Evolutionary conservation across 345 rosid species (phyloP), one percentile per base, ranked within the genome.

Genomic region (Mallotus nudiflorus): DNA sequence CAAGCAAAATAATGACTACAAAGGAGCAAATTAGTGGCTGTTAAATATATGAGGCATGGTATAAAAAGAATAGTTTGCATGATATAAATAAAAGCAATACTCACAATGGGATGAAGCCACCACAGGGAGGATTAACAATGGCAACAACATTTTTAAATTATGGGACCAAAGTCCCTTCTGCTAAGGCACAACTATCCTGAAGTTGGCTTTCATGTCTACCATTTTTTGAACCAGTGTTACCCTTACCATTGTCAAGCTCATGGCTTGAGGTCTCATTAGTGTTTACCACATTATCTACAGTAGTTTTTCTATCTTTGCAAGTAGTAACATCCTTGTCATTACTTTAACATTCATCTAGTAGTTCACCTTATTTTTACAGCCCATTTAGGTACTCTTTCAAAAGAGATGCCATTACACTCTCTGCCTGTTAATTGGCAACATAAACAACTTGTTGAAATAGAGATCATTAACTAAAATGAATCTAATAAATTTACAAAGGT

Each of bases 61-160:
- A 5, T 0, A 4, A 39, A n/a, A 6, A 56, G 15, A 42, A 40
- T 3, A n/a, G 44, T 44, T 18, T 12, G 5, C 22, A 62, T 50
- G 18, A 5, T 42, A 42, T 33, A 24, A 40, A n/a, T 55, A 37
- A 42, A 20, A 2, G n/a, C 54, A 49, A 27, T 33, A 81, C 93
- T 88, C 70, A 89, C 98, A 65, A 73, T 85, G 48, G 99, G 97
- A 81, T 95, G 98, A 63, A 90, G 93, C 69, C 97, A 65, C 79
- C 80, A 37, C 98, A 91, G 6, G 98, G 99, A 78, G 99, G 98
- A 79, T 95, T 96, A 68, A 95, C 99, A 80, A 95, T 95, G 62
- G 96, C 99, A 73, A 95, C 96, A 4, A 95, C 86, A 74, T 88
- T 94, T 77, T 88, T 88, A 68, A 87, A 90, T 64, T 74, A 85